Evolutionary conservation across 352 stramenopile species (phyloP).

Genomic region (Phytophthora megakarya): DNA sequence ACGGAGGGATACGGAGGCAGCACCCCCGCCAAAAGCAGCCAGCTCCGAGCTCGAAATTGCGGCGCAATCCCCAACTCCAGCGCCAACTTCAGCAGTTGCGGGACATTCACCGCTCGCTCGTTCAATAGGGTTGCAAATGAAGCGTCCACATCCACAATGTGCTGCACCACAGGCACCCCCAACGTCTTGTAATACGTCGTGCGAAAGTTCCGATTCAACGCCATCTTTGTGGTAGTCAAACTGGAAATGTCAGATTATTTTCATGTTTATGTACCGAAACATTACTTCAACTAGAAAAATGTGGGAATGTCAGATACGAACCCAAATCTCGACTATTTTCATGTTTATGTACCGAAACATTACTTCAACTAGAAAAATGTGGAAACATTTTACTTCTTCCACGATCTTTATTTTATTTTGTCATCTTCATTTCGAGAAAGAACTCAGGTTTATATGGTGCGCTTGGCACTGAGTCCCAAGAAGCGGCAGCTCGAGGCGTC

Average conservation of each 20-base stretch:
- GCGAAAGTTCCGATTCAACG: conserved; percentile 73
- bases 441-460: too few relatives aligned
- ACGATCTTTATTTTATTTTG: too few relatives aligned
- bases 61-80: conserved; percentile 73
- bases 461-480: too few relatives aligned
- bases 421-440: too few relatives aligned
- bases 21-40: conserved; percentile 63
- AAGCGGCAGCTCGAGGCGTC: conserved; percentile 46
- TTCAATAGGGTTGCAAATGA: conserved; percentile 72
- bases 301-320: too few relatives aligned
- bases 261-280: conserved; percentile 13
- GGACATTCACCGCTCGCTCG: conserved; percentile 59
- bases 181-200: conserved; percentile 91
- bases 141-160: conserved; percentile 81
- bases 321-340: too few relatives aligned
- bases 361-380: too few relatives aligned
- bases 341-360: too few relatives aligned
- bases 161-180: conserved; percentile 81
- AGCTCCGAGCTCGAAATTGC: conserved; percentile 55
- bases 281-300: too few relatives aligned
- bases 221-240: conserved; percentile 33
- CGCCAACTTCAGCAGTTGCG: conserved; percentile 74
- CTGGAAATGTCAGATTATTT: neutral
- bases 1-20: conserved; percentile 59
- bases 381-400: too few relatives aligned